Percentiles rank a stretch among this genome's conserved stretches.
These are phyloP conservation scores for Wickerhamomyces kurtzmanii DNA, from an alignment of 805 yeast species.

Conservation along the genomic window DNA sequence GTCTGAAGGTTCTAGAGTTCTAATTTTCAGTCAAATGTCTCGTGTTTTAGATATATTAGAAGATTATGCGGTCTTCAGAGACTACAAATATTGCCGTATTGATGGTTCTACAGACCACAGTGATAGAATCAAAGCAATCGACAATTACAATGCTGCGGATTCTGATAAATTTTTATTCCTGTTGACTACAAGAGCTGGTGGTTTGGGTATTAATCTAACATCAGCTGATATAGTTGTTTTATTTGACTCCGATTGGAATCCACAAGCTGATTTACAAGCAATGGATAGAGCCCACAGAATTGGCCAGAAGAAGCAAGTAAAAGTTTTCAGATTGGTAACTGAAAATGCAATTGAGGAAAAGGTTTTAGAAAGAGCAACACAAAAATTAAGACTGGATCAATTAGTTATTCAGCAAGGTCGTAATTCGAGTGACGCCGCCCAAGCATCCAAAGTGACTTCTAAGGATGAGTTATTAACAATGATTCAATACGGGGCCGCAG, in stretches of 20 bases:
- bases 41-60: slow-evolving; percentile 73
- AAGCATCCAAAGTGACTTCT: slow-evolving; percentile 29
- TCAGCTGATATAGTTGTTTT: slow-evolving; percentile 71
- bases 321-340: slow-evolving; percentile 67
- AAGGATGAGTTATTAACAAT: slow-evolving; percentile 69
- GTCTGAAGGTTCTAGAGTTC: slow-evolving; percentile 65
- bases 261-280: slow-evolving; percentile 83
- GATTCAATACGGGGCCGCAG: slow-evolving; percentile 80
- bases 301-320: slow-evolving; percentile 79
- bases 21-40: slow-evolving; percentile 79
- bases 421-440: slow-evolving; percentile 17
- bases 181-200: slow-evolving; percentile 84
- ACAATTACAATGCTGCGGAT: slow-evolving; percentile 70
- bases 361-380: slow-evolving; percentile 73
- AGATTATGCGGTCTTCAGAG: slow-evolving; percentile 67
- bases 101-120: slow-evolving; percentile 80
- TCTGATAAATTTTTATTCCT: slow-evolving; percentile 65
- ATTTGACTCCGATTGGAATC: slow-evolving; percentile 82
- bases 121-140: slow-evolving; percentile 67
- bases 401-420: slow-evolving; percentile 77
- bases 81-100: slow-evolving; percentile 64
- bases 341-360: slow-evolving; percentile 82
- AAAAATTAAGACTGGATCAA: slow-evolving; percentile 69
- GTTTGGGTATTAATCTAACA: slow-evolving; percentile 76
- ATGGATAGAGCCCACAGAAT: slow-evolving; percentile 88